These are phyloP conservation scores for Xylaria sp. DNA, from an alignment of 2,329 filamentous ascomycete species.

Conservation along the genomic window DNA sequence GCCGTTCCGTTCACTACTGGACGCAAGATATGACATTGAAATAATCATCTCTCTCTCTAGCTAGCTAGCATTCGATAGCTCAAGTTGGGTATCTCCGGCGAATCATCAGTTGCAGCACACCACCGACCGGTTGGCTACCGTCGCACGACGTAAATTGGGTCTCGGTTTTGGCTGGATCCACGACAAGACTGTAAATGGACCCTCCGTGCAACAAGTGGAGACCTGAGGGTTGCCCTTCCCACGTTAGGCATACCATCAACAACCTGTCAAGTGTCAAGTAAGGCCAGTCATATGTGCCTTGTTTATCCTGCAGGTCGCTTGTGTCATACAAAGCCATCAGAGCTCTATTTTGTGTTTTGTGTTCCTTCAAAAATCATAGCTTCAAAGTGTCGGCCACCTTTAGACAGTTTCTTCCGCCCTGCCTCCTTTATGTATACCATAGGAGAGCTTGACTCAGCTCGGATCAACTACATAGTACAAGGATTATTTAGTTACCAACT, in stretches of 20 bases:
- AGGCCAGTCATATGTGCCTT: slow-evolving; percentile 4
- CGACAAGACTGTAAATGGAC: background rate
- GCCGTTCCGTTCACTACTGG: background rate
- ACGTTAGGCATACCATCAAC: slow-evolving; percentile 26
- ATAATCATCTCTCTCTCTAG: background rate
- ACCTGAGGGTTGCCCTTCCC: slow-evolving; percentile 24
- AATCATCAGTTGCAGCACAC: slow-evolving; percentile 3
- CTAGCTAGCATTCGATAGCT: background rate
- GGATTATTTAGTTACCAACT: slow-evolving; percentile 27
- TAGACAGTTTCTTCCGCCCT: slow-evolving; percentile 5
- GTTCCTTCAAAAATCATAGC: background rate
- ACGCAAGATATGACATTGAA: no score
- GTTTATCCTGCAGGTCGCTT: slow-evolving; percentile 20
- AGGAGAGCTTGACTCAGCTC: slow-evolving; percentile 22
- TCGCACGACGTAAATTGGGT: slow-evolving; percentile 4
- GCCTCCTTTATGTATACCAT: background rate
- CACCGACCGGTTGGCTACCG: slow-evolving; percentile 19
- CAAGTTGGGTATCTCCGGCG: background rate
- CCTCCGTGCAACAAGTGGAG: slow-evolving; percentile 28
- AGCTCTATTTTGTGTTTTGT: background rate
- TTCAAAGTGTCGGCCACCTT: background rate
- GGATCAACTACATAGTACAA: slow-evolving; percentile 19
- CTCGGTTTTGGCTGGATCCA: slow-evolving; percentile 33
- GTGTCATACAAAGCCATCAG: slow-evolving; percentile 14
- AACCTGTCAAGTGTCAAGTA: background rate